These are phyloP conservation scores for Shiraia bambusicola DNA, from an alignment of 2,329 filamentous ascomycete species.

Conservation along the genomic window DNA sequence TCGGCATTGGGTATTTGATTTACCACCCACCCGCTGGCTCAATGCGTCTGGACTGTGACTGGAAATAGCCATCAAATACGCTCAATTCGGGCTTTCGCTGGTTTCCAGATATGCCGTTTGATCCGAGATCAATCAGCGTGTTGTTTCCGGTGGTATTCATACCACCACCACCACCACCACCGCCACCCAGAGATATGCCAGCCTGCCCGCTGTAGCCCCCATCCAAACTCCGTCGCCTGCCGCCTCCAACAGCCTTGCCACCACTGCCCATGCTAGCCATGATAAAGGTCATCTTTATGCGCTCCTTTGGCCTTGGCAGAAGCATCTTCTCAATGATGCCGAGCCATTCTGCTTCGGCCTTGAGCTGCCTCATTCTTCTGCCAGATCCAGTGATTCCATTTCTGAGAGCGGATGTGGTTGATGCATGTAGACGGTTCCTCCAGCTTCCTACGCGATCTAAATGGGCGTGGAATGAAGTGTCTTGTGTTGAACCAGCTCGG, in stretches of 20 bases:
- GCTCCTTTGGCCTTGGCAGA: constrained; percentile 31
- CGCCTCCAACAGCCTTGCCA: constrained; percentile 30
- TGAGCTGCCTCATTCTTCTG: constrained; percentile 35
- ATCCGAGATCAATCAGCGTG: constrained; percentile 18
- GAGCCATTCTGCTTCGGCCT: constrained; percentile 38
- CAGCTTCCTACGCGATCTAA: constrained; percentile 40
- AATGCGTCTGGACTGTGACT: constrained; percentile 31
- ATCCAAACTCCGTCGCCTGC: constrained; percentile 39
- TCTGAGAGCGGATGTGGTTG: constrained; percentile 33
- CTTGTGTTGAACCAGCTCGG: constrained; percentile 36
- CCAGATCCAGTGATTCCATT: constrained; percentile 33
- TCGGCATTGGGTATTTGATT: constrained; percentile 1
- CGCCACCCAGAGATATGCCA: constrained; percentile 21
- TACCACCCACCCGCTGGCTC: constrained; percentile 27
- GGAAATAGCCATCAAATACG: constrained; percentile 41
- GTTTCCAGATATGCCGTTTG: constrained; percentile 2
- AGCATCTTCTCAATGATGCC: constrained; percentile 43
- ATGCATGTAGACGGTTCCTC: constrained; percentile 35
- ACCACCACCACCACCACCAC: too few relatives aligned
- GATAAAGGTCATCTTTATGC: constrained; percentile 38
- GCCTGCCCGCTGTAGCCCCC: constrained; percentile 37
- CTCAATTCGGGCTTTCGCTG: constrained; percentile 34
- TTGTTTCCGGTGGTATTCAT: constrained; percentile 7
- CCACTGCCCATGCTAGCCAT: constrained; percentile 30
- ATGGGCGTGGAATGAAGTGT: constrained; percentile 44